Percentiles rank a stretch among this genome's conserved stretches.
Evolutionary conservation across 371 early-diverging fungal genomes (phyloP).

Genomic region (Mucor velutinosus): DNA sequence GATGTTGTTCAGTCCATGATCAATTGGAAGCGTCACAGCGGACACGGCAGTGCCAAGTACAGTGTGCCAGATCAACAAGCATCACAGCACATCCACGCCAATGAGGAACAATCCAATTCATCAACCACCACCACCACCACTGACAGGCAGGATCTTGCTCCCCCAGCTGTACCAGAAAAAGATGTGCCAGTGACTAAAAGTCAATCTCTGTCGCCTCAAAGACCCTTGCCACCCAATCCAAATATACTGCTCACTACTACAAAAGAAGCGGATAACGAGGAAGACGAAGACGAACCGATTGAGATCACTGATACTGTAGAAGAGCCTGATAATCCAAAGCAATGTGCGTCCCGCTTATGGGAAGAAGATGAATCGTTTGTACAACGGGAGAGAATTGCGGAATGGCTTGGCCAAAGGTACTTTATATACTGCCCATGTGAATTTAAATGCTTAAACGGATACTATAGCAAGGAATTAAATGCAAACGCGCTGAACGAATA

Average conservation of each 20-base stretch:
- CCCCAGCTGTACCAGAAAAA: conserved; percentile 9
- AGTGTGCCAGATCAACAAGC: background rate
- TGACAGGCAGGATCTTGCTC: background rate
- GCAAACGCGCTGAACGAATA: conserved; percentile 61
- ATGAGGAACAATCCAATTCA: background rate
- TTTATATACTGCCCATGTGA: background rate
- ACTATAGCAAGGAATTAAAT: conserved; percentile 52
- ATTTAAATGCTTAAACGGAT: background rate
- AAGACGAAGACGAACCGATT: conserved; percentile 4
- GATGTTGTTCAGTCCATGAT: conserved; percentile 43
- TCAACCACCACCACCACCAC: background rate
- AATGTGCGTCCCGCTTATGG: conserved; percentile 41
- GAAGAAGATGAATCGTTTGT: conserved; percentile 42
- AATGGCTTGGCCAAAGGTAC: conserved; percentile 54
- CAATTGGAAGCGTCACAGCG: conserved; percentile 46
- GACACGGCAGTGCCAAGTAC: conserved; percentile 2
- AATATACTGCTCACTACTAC: conserved; percentile 4
- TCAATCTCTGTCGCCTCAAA: background rate
- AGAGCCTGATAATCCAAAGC: conserved; percentile 20
- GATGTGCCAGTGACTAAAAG: background rate
- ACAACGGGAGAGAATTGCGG: conserved; percentile 45
- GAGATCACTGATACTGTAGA: background rate
- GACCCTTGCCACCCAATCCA: conserved; percentile 14
- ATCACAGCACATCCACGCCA: background rate
- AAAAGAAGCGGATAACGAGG: background rate